A percentile compares a stretch with the other conserved stretches of the same genome.
phyloP scores from a whole-genome alignment of 208 protist species.

The Tritrichomonas musculus region DNA sequence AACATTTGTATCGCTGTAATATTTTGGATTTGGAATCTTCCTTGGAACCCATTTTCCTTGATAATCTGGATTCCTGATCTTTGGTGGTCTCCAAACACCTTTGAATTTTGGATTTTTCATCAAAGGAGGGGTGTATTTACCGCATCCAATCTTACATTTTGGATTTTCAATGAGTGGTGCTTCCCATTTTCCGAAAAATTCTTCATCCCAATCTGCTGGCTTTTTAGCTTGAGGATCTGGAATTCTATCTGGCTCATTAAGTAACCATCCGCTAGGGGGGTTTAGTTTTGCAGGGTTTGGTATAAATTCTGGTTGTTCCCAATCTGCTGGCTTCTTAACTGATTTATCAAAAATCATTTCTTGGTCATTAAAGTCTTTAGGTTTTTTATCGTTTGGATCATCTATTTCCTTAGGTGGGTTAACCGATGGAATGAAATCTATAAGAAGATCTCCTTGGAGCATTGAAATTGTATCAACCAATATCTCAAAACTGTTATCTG shows the following conservation, averaged over 20 bases:
- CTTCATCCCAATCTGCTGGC: conserved; percentile 41
- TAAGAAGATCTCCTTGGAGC: conserved; percentile 34
- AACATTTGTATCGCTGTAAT: conserved; percentile 35
- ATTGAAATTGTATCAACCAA: conserved; percentile 41
- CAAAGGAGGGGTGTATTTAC: conserved; percentile 7
- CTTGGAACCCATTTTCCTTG: conserved; percentile 49
- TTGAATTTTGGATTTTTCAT: conserved; percentile 49
- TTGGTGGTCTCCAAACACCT: conserved; percentile 43
- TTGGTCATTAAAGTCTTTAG: conserved; percentile 46
- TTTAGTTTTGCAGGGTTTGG: background rate
- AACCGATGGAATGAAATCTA: conserved; percentile 47
- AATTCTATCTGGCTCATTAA: conserved; percentile 42
- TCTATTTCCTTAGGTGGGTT: conserved; percentile 41
- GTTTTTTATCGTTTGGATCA: conserved; percentile 46
- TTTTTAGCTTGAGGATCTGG: conserved; percentile 43
- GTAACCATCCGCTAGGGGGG: conserved; percentile 42
- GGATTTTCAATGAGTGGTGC: background rate
- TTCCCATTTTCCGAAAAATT: conserved; percentile 28
- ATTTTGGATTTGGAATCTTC: conserved; percentile 47
- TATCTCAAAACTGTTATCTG: conserved; percentile 46
- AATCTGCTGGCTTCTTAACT: conserved; percentile 47
- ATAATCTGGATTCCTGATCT: conserved; percentile 52
- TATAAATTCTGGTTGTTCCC: conserved; percentile 39
- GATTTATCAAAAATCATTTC: background rate
- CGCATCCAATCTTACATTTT: background rate